Evolutionary conservation across 768 basidiomycete genomes (phyloP), one percentile per base, ranked within the genome.

Genomic region (Psilocybe cubensis): DNA sequence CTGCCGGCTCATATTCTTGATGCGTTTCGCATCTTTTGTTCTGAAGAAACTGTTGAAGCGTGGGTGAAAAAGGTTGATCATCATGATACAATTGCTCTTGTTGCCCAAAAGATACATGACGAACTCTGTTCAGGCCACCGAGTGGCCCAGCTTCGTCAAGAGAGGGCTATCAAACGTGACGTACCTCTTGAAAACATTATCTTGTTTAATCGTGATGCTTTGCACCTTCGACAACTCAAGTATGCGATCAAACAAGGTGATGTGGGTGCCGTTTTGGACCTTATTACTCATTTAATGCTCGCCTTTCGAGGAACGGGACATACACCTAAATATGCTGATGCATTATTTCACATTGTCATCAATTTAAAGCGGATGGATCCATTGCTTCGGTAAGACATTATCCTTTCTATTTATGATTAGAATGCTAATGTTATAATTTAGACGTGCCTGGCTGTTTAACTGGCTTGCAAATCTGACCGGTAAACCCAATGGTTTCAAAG

Each of bases 381-480:
- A 2, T 24, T 10, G 8, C 18, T 62, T 21, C 57, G 60, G 63
- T 64, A 29, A 5, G 58, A 46, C 18, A 9, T 9, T 17, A 27
- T 45, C 23, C 11, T 41, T 20, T 45, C 6, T 28, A 41, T 46
- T 3, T 2, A 42, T 28, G 24, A n/a, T 20, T 40, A 18, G 7
- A 18, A 28, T 20, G 17, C 12, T 42, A 10, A 18, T 12, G 5
- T 9, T 31, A 25, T n/a, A n/a, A 23, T 35, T 21, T 12, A 63
- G 62, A 3, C 3, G 54, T 9, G 59, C 59, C 3, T 63, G 48
- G 38, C 45, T 60, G 1, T 52, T 46, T 25, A 70, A 70, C 46
- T 70, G 69, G 69, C 57, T 70, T 0, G 61, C 63, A 0, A 70
- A 70, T 49, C 47, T 63, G 1, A 40, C 2, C 33, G 66, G 66